Evolutionary conservation across 768 basidiomycete genomes (phyloP), one percentile per base, ranked within the genome.

Genomic region (Podaxis sp.): DNA sequence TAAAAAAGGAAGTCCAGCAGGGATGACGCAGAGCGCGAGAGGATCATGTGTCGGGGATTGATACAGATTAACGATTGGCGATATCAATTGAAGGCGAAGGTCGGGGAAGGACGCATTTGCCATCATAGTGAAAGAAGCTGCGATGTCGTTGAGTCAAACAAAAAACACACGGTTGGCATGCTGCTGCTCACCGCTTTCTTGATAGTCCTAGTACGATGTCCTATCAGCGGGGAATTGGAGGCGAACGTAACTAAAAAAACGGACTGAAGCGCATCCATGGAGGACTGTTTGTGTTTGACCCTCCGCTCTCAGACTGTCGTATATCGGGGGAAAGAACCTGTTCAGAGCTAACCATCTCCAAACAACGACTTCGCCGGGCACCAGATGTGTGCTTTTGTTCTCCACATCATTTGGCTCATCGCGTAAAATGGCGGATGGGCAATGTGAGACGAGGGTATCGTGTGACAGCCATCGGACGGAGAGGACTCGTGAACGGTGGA

Each of bases 331-430:
- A 65, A 89, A 87, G 70, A 86, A 91, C 13, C 89, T 79, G 62
- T 84, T 72, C 21, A 86, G 72, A 4, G 82, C 80, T 32, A 91
- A 74, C 90, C 90, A 91, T 36, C 78, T 79, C 86, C 89, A 89
- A 14, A 90, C 70, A 0, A 77, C 75, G 5, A 89, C 61, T 56
- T 81, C 79, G 44, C 86, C 87, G 21, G 80, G 73, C 62, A 76
- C 80, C 11, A 72, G 59, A 58, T 74, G 72, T 3, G 66, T 70
- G 46, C 64, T 58, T 40, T 67, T 69, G 18, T 69, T 65, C 5
- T 72, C 67, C 10, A 65, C 52, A 28, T 67, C 64, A 35, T 70
- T 65, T 0, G 69, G 64, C 32, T 61, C 62, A 25, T 63, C 57
- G 0, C 73, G 75, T 75, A 84, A 80, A 35, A 79, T 68, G 13